phyloP scores from a whole-genome alignment of 164 flowering plant genomes.

The Dillenia suffruticosa region DNA sequence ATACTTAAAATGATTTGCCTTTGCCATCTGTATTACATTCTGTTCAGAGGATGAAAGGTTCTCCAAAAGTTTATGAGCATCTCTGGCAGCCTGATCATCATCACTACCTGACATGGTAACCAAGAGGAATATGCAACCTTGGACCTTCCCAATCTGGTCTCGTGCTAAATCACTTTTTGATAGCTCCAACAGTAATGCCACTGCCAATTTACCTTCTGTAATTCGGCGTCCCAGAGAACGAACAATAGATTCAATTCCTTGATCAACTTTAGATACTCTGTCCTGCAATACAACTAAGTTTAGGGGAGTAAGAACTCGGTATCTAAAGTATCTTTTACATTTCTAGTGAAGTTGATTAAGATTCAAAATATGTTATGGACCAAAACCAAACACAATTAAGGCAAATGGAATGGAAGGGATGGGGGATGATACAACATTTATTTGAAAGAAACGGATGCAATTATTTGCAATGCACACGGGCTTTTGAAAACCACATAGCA shows the following conservation, averaged over 20 bases:
- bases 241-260: slow-evolving; percentile 48
- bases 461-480: too few relatives aligned
- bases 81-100: slow-evolving; percentile 44
- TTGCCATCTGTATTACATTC: slow-evolving; percentile 67
- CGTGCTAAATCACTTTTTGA: slow-evolving; percentile 32
- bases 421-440: too few relatives aligned
- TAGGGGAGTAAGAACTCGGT: too few relatives aligned
- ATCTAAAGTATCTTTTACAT: too few relatives aligned
- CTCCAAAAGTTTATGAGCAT: slow-evolving; percentile 52
- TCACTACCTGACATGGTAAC: slow-evolving; percentile 51
- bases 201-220: slow-evolving; percentile 57
- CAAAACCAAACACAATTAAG: too few relatives aligned
- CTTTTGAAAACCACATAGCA: too few relatives aligned
- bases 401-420: too few relatives aligned
- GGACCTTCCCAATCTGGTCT: slow-evolving; percentile 47
- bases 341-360: too few relatives aligned
- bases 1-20: slow-evolving; percentile 60
- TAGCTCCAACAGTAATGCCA: slow-evolving; percentile 52
- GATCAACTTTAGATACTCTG: slow-evolving; percentile 38
- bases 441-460: too few relatives aligned
- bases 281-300: slow-evolving; percentile 32
- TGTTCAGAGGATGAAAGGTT: slow-evolving; percentile 57
- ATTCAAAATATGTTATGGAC: too few relatives aligned
- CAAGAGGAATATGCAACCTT: slow-evolving; percentile 63
- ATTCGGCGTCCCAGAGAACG: slow-evolving; percentile 50